A percentile compares a stretch with the other conserved stretches of the same genome.
phyloP scores from a whole-genome alignment of 176 grass and related monocot genomes.

The Cymbopogon citratus region DNA sequence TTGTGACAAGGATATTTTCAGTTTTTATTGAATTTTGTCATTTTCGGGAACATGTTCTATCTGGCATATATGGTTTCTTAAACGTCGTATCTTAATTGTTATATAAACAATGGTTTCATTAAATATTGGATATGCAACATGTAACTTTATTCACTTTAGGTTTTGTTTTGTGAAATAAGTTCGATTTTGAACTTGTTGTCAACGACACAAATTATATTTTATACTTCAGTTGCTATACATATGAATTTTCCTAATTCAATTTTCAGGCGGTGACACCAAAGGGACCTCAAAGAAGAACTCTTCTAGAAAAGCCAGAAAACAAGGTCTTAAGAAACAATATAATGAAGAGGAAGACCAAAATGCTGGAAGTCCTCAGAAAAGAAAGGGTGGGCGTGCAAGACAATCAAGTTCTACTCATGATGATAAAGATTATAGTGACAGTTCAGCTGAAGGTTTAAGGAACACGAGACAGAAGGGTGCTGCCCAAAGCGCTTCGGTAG shows the following conservation, averaged over 20 bases:
- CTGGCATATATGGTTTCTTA: background rate
- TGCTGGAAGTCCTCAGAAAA: slow-evolving; percentile 29
- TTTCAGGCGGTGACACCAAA: background rate
- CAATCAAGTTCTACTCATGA: background rate
- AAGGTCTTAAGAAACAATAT: slow-evolving; percentile 2
- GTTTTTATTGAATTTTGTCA: background rate
- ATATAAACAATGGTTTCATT: slow-evolving; percentile 4
- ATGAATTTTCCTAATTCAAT: slow-evolving; percentile 8
- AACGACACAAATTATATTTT: background rate
- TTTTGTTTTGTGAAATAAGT: slow-evolving; percentile 3
- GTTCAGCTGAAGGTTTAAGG: slow-evolving; percentile 24
- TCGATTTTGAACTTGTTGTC: background rate
- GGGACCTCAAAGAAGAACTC: slow-evolving; percentile 23
- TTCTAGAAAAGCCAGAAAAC: slow-evolving; percentile 32
- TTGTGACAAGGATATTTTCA: background rate
- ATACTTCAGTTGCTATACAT: background rate
- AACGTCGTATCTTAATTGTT: background rate
- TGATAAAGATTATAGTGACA: slow-evolving; percentile 26
- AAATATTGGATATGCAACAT: background rate
- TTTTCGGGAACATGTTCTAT: slow-evolving; percentile 9
- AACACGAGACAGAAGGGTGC: slow-evolving; percentile 23
- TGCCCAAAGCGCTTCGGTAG: background rate
- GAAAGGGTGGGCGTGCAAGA: slow-evolving; percentile 1
- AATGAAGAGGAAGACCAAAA: slow-evolving; percentile 24
- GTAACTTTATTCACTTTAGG: background rate